Base-by-base conservation (phyloP, 352 stramenopile species). In the Blastocystis sp. region DNA sequence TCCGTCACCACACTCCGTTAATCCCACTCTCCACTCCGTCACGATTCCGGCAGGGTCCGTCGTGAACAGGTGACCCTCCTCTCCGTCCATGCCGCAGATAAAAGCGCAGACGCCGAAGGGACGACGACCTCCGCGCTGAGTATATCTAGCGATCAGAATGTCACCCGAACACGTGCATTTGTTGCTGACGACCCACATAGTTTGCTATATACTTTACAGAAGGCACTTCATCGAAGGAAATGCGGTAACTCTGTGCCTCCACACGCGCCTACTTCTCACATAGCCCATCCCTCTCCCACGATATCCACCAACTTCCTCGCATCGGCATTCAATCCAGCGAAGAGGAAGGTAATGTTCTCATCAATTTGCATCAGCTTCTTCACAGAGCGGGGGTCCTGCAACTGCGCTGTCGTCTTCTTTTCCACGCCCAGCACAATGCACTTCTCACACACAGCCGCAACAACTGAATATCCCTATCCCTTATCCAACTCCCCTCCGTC, bases 181-280 rank as follows among this genome's bases (percentile, higher is more conserved):
- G 76, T 69, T 86, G 76, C 48, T 86, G 76, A 28, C 76, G 60
- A 59, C 76, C 76, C 9, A 86, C 64, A 28, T 86, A 86, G 43
- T 86, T 86, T n/a, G 76, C 76, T 70, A 86, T 86, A 76, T 86
- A 86, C 60, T 70, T 76, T 86, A 86, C 64, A 28, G 76, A 86
- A 28, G 76, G 76, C 4, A 86, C 38, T 48, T 86, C 76, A 40
- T 86, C 76, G 34, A 59, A 86, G 21, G 76, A 86, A 38, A 86
- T 76, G 28, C 76, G 60, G 38, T 76, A 86, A 38, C 76, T 86
- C 48, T 86, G 76, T 21, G 76, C 76, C 48, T 86, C 76, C 28
- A 86, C 76, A 79, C 76, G 76, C 10, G 76, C 76, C 76, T 86
- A 79, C 7, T 17, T 7, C 1, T 76, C 19, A 79, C 34, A 40